Evolutionary conservation across 1,284 basidiomycete genomes (phyloP).

Genomic region (Schizopora paradoxa): DNA sequence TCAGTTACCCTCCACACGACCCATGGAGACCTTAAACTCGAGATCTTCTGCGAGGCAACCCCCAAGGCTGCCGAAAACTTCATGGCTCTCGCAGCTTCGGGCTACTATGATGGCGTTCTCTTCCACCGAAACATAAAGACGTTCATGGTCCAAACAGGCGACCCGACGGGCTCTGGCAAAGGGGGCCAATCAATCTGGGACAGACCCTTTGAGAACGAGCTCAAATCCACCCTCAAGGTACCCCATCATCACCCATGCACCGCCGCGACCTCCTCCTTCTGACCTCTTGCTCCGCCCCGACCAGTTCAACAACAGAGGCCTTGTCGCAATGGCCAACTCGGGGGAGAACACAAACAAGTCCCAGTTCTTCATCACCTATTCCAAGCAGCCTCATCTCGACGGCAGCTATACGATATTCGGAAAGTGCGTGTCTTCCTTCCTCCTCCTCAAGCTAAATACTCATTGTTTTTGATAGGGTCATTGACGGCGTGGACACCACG

Average conservation of each 20-base stretch:
- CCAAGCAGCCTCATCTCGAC: slow-evolving; percentile 89
- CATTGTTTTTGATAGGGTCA: slow-evolving; percentile 47
- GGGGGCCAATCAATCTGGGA: slow-evolving; percentile 87
- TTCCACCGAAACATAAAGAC: slow-evolving; percentile 94
- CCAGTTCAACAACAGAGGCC: slow-evolving; percentile 91
- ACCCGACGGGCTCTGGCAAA: slow-evolving; percentile 77
- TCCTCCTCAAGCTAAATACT: not conserved
- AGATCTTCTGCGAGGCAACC: slow-evolving; percentile 94
- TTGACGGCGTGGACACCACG: slow-evolving; percentile 87
- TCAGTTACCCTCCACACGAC: slow-evolving; percentile 94
- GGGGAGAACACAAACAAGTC: slow-evolving; percentile 93
- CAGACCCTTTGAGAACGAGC: slow-evolving; percentile 83
- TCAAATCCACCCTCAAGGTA: slow-evolving; percentile 88
- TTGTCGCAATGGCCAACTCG: slow-evolving; percentile 96
- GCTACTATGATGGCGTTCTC: slow-evolving; percentile 80
- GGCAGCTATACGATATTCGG: slow-evolving; percentile 94
- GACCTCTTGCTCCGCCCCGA: not conserved
- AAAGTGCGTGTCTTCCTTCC: slow-evolving; percentile 28
- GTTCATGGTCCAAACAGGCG: slow-evolving; percentile 95
- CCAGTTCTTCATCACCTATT: slow-evolving; percentile 91
- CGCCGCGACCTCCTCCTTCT: slow-evolving; percentile 1
- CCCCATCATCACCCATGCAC: not conserved
- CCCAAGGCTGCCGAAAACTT: slow-evolving; percentile 98
- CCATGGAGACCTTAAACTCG: slow-evolving; percentile 94
- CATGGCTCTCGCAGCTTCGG: slow-evolving; percentile 86